These are phyloP conservation scores for Debaryomyces psychrophilus DNA, from an alignment of 1,139 yeast genomes.

Conservation along the genomic window DNA sequence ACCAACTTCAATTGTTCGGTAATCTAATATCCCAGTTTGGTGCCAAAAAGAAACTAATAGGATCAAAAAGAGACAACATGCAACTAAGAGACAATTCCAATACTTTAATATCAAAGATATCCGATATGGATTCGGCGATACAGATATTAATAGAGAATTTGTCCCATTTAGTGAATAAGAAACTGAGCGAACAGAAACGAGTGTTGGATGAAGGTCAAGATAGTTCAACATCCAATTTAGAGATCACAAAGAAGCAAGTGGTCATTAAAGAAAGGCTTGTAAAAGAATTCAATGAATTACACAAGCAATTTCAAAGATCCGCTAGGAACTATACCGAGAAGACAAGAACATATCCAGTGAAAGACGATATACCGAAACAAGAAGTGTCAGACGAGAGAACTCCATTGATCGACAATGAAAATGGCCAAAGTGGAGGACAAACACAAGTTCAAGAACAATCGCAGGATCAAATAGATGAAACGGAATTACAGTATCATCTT, in stretches of 20 bases:
- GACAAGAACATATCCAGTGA: slow-evolving; percentile 29
- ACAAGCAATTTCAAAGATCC: slow-evolving; percentile 36
- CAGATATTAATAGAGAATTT: slow-evolving; percentile 34
- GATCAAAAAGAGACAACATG: slow-evolving; percentile 55
- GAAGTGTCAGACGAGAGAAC: slow-evolving; percentile 26
- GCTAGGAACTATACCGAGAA: slow-evolving; percentile 36
- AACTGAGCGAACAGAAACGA: slow-evolving; percentile 18
- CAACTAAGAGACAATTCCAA: slow-evolving; percentile 46
- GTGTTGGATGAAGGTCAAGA: slow-evolving; percentile 11
- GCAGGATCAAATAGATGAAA: slow-evolving; percentile 48
- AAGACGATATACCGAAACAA: slow-evolving; percentile 10
- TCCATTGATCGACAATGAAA: slow-evolving; percentile 26
- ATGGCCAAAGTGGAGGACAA: slow-evolving; percentile 28
- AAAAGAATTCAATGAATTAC: slow-evolving; percentile 41
- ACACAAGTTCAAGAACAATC: slow-evolving; percentile 39
- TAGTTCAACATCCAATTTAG: slow-evolving; percentile 16
- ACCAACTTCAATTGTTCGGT: slow-evolving; percentile 53
- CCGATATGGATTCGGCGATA: slow-evolving; percentile 38
- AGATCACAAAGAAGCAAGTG: slow-evolving; percentile 39
- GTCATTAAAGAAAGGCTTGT: slow-evolving; percentile 45
- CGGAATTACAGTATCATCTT: slow-evolving; percentile 76
- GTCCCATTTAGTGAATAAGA: slow-evolving; percentile 37
- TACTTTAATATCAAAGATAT: slow-evolving; percentile 28
- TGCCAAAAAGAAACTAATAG: slow-evolving; percentile 52
- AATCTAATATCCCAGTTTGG: slow-evolving; percentile 52